Base-by-base conservation (phyloP, 768 basidiomycete species). In the Candolleomyces aberdarensis region DNA sequence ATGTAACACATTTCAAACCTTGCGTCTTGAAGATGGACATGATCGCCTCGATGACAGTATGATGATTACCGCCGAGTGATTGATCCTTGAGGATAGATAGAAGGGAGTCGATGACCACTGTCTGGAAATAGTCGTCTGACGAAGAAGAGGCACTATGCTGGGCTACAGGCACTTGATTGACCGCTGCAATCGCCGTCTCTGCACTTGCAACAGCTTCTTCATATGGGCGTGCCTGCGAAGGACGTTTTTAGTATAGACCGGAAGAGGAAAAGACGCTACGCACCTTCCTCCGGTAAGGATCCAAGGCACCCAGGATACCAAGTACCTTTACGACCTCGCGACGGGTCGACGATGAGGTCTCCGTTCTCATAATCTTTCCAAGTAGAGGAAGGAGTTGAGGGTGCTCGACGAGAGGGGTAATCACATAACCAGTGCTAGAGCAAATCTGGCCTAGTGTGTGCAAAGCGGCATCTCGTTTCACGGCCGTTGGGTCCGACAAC, bases 21-120 rank as follows among this genome's bases (percentile, higher is more conserved):
- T 98, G 96, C 0, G 95, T 97, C 74, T 96, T 95, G 83, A 98
- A 99, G 62, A 99, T 98, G 50, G 94, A 90, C 94, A 98, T 98
- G 66, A 99, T 91, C 1, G 95, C 95, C 71, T 98, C 95, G 59
- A 98, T 95, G 51, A 96, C 96, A 22, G 88, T 91, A 68, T 97
- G 91, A 67, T 98, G 95, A 66, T 93, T 89, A 59, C 80, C 87
- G 67, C 83, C 90, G 62, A 97, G 80, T 1, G 94, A 87, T 57
- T 92, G 88, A 71, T 99, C 97, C 69, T 88, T 92, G 63, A 99
- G 72, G 60, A 99, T 91, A 46, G 85, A 83, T 39, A 98, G 82
- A 10, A 99, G 82, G 0, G 94, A 84, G 29, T 86, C 90, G 70
- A 99, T 92, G 41, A 96, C 96, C 6, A 96, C 94, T 6, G 93